Evolutionary conservation across 2,329 filamentous ascomycete species (phyloP).

Genomic region (Colletotrichum musicola): DNA sequence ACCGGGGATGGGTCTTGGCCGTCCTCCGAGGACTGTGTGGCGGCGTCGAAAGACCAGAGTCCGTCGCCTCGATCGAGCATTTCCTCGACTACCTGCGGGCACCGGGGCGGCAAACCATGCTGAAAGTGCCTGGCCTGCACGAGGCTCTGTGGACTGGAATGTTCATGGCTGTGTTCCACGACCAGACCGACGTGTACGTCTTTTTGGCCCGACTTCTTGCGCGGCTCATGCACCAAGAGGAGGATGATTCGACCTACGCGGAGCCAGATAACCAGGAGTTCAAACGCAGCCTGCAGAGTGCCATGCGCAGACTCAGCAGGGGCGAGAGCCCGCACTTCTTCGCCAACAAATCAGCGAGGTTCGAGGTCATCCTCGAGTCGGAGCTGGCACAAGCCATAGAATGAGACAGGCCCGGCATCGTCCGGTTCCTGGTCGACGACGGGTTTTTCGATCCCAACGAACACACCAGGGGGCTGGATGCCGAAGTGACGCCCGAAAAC

Average conservation of each 20-base stretch:
- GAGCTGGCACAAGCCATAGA: neutral
- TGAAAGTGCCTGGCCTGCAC: neutral
- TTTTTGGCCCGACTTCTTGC: neutral
- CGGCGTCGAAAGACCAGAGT: neutral
- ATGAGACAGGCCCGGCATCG: neutral
- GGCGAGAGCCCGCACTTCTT: too few species aligned
- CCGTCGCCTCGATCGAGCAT: neutral
- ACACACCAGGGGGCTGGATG: neutral
- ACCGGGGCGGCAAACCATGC: neutral
- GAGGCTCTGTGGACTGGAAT: neutral
- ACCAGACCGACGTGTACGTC: neutral
- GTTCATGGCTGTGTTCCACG: neutral
- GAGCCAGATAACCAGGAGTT: too few species aligned
- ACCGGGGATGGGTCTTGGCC: neutral
- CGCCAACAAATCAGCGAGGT: neutral
- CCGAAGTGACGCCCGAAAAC: neutral
- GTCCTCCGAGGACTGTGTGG: neutral
- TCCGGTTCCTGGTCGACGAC: neutral
- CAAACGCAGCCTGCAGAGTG: too few species aligned
- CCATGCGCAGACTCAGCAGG: too few species aligned
- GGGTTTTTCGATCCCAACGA: neutral
- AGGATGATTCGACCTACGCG: neutral
- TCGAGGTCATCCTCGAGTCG: neutral
- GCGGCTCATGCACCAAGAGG: neutral
- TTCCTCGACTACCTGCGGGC: neutral